Percentiles rank a stretch among this genome's conserved stretches.
Evolutionary conservation across 192 early-diverging fungal genomes (phyloP).

Genomic region (Coemansia sp.): DNA sequence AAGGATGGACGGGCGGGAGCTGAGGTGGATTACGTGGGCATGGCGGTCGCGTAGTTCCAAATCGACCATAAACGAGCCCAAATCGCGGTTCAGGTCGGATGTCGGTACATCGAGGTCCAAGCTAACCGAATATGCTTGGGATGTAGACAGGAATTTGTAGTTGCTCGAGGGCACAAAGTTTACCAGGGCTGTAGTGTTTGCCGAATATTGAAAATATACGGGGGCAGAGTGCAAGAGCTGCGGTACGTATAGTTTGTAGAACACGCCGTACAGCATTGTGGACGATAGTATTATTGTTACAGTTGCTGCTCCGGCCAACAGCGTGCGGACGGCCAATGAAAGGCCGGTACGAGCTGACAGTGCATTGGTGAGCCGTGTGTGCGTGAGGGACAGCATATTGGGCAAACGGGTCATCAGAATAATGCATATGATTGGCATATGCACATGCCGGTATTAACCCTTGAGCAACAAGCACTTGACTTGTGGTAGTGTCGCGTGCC

Average conservation of each 20-base stretch:
- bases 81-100: slow-evolving; percentile 57
- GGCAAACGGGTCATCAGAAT: neutral
- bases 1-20: slow-evolving; percentile 56
- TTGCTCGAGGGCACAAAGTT: slow-evolving; percentile 27
- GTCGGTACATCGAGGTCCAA: slow-evolving; percentile 62
- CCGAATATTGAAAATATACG: slow-evolving; percentile 58
- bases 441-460: no score
- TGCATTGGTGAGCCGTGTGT: neutral
- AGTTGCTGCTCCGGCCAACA: slow-evolving; percentile 25
- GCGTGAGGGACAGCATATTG: neutral
- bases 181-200: slow-evolving; percentile 20
- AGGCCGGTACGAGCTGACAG: slow-evolving; percentile 20
- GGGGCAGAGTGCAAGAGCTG: slow-evolving; percentile 57
- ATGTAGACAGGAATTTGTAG: slow-evolving; percentile 48
- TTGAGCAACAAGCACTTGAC: neutral
- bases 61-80: slow-evolving; percentile 70
- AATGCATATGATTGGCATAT: neutral
- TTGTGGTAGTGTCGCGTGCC: neutral
- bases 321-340: slow-evolving; percentile 20
- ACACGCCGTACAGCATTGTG: slow-evolving; percentile 52
- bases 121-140: slow-evolving; percentile 62
- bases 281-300: slow-evolving; percentile 23
- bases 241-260: slow-evolving; percentile 66
- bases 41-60: slow-evolving; percentile 52
- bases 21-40: slow-evolving; percentile 30